Base-by-base conservation (phyloP, 441 rosid species). In the Euphorbia corollata region DNA sequence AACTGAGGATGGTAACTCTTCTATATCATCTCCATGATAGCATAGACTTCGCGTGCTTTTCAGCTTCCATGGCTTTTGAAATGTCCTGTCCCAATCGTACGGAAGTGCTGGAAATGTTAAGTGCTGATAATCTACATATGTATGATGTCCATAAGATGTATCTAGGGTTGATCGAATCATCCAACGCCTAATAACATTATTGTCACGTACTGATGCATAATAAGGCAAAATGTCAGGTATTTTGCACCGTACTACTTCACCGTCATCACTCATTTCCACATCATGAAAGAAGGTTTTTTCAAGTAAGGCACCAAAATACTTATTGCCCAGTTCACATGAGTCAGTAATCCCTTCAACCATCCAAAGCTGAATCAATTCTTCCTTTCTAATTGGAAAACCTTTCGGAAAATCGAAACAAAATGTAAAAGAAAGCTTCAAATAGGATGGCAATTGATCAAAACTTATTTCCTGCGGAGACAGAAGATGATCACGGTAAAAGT, bases 221-320 rank as follows among this genome's bases (percentile, higher is more conserved):
- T 74, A 75, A n/a, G 68, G 70, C 20, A 80, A 60, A 5, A 72
- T 55, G 64, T 77, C 78, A 65, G 75, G 73, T 79, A 77, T 80
- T 67, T 75, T 75, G 61, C 71, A 67, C 2, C 43, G 9, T 3
- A 2, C 24, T 0, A 61, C 43, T 16, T 67, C 64, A 10, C 64
- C 73, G 7, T 48, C 38, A 8, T 38, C 71, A 68, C 77, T 73
- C 36, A 38, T 71, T 36, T 39, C 43, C 1, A 60, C 62, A 41
- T 73, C 78, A 50, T 75, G 62, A n/a, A 75, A 80, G 22, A 73
- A 73, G 0, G 70, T 71, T 19, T 43, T 62, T 6, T 11, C 41
- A 18, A 68, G 55, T 53, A 80, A 45, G 45, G 11, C 18, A 36
- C 47, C 38, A 60, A 80, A 73, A 66, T 36, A 75, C 5, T 71